phyloP scores from a whole-genome alignment of 345 rosid species.

The Arabidopsis thaliana region DNA sequence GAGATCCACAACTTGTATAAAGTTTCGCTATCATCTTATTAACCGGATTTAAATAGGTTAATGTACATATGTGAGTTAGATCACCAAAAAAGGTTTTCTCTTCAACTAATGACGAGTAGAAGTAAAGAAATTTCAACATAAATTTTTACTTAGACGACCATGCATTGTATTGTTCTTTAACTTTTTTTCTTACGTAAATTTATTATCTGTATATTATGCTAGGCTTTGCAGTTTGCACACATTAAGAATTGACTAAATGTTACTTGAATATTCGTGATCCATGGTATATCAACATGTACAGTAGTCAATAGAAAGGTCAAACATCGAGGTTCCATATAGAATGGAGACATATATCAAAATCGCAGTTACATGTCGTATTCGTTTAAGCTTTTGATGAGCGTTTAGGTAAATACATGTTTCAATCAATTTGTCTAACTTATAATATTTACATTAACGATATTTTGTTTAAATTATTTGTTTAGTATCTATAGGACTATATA shows the following conservation, averaged over 20 bases:
- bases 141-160: too few species aligned
- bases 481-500: too few species aligned
- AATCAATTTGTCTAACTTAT: not conserved
- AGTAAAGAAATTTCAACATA: too few species aligned
- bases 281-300: not conserved
- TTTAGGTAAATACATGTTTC: not conserved
- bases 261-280: not conserved
- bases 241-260: not conserved
- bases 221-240: not conserved
- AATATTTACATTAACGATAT: too few species aligned
- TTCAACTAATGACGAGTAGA: too few species aligned
- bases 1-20: too few species aligned
- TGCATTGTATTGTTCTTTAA: too few species aligned
- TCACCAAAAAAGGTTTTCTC: too few species aligned
- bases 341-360: constrained; percentile 4
- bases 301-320: not conserved
- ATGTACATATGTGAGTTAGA: too few species aligned
- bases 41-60: too few species aligned
- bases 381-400: not conserved
- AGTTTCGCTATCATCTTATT: too few species aligned
- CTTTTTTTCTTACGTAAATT: too few species aligned
- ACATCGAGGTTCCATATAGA: not conserved
- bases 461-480: not conserved
- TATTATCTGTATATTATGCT: not conserved
- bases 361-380: not conserved